These are phyloP conservation scores for Cutaneotrichosporon mucoides DNA, from an alignment of 1,284 basidiomycete species.

Conservation along the genomic window DNA sequence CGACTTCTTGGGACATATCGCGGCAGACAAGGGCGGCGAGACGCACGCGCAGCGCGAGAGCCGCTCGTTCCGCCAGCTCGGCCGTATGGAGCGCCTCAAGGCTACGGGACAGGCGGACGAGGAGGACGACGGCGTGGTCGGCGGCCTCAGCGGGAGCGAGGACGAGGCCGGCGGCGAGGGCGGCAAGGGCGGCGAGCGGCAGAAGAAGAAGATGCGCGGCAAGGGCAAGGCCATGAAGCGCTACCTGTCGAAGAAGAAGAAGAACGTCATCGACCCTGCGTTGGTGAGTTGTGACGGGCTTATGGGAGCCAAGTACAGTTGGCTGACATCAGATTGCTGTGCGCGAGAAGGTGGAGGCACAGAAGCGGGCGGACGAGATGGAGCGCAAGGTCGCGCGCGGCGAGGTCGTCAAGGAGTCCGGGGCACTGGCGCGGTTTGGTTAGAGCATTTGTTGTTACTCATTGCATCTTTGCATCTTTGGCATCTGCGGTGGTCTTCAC, in stretches of 20 bases:
- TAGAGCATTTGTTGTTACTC: conserved; percentile 9
- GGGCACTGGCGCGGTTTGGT: conserved; percentile 35
- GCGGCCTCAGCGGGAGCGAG: conserved; percentile 46
- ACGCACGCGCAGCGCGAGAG: conserved; percentile 54
- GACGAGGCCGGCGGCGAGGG: conserved; percentile 37
- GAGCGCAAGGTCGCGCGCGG: conserved; percentile 24
- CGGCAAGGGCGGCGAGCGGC: conserved; percentile 57
- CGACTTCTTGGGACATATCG: conserved; percentile 70
- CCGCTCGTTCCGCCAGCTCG: conserved; percentile 65
- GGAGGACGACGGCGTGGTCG: conserved; percentile 36
- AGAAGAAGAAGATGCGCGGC: conserved; percentile 71
- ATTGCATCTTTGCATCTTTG: conserved; percentile 5
- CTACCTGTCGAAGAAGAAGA: conserved; percentile 73
- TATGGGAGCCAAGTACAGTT: neutral
- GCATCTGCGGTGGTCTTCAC: too few species aligned
- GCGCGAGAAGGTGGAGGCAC: conserved; percentile 32
- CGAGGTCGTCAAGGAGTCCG: conserved; percentile 34
- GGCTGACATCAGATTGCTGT: conserved; percentile 28
- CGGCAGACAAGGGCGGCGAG: conserved; percentile 56
- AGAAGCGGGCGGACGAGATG: conserved; percentile 29
- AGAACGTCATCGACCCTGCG: conserved; percentile 85
- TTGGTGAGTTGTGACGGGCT: conserved; percentile 56
- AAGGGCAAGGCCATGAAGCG: conserved; percentile 79
- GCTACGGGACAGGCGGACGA: conserved; percentile 68
- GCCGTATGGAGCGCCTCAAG: conserved; percentile 67